Evolutionary conservation across 768 basidiomycete genomes (phyloP).

Genomic region (Amanita exitialis): DNA sequence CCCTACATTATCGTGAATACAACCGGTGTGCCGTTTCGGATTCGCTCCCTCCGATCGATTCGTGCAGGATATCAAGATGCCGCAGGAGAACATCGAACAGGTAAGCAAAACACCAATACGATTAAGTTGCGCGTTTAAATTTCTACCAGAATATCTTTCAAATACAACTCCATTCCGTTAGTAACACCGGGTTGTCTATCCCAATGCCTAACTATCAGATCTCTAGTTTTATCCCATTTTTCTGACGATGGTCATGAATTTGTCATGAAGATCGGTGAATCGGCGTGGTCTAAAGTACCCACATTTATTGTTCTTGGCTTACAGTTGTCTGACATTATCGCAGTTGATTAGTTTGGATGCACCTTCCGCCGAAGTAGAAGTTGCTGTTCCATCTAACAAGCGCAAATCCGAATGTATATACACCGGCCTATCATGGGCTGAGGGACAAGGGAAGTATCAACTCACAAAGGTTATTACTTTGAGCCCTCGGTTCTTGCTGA

Average conservation of each 20-base stretch:
- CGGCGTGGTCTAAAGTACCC: conserved; percentile 80
- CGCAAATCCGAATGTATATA: conserved; percentile 64
- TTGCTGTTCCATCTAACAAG: conserved; percentile 56
- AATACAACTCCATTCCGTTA: conserved; percentile 72
- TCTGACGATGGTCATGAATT: conserved; percentile 77
- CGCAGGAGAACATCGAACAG: conserved; percentile 68
- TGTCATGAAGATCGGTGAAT: conserved; percentile 70
- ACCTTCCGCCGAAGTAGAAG: conserved; percentile 79
- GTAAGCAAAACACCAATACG: conserved; percentile 25
- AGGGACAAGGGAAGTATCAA: conserved; percentile 96
- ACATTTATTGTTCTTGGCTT: neutral
- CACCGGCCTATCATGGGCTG: conserved; percentile 83
- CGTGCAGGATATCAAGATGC: conserved; percentile 63
- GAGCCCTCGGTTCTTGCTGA: conserved; percentile 83
- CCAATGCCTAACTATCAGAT: neutral
- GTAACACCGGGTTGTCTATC: conserved; percentile 18
- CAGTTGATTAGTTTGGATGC: conserved; percentile 87
- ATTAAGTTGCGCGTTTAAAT: neutral
- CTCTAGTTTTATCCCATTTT: conserved; percentile 77
- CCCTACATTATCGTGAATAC: conserved; percentile 92
- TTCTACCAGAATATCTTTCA: conserved; percentile 21
- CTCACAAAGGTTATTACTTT: conserved; percentile 89
- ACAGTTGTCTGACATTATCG: conserved; percentile 1
- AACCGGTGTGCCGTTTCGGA: conserved; percentile 73
- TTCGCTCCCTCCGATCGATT: conserved; percentile 54